Evolutionary conservation across 176 grass and related monocot genomes (phyloP), one percentile per base, ranked within the genome.

Genomic region (Sorghum bicolor): DNA sequence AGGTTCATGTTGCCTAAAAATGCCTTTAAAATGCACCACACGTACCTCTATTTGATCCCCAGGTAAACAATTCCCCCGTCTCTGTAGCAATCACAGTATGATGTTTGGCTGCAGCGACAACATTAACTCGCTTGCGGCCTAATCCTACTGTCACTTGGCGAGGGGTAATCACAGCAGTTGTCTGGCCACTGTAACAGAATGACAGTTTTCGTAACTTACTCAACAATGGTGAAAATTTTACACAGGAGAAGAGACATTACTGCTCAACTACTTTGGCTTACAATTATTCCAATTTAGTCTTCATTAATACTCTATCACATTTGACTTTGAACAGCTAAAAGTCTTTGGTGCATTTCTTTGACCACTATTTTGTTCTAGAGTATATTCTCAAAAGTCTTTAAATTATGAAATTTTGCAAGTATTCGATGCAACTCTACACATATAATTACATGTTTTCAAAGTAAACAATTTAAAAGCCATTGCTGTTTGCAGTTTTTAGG

Each of bases 11-110:
- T 71, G 79, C 72, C 48, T 40, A n/a, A 40, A 70, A 76, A 61
- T 70, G 28, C 30, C 78, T 71, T 77, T 40, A 50, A 88, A 47
- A 74, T 89, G 72, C 28, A 85, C 79, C 9, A 76, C 64, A 83
- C 30, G 45, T 84, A 99, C 97, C 97, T 99, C 97, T 96, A 82
- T 99, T 99, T 77, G 97, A 99, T 87, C 97, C 97, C 97, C 97
- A 99, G 58, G 97, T 92, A 87, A 96, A 99, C 87, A 99, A 81
- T 85, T 94, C 97, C 74, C 97, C 97, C 6, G 68, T 53, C 32
- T 96, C 87, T 87, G 93, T 96, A 62, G 97, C 91, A 88, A 99
- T 96, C 67, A 96, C 83, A 41, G 97, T 99, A 77, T 99, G 97
- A 94, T 99, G 97, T 81, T 99, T 99, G 72, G 97, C 97, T 79